phyloP scores from a whole-genome alignment of 805 yeast genomes.

The Wickerhamomyces bisporus region DNA sequence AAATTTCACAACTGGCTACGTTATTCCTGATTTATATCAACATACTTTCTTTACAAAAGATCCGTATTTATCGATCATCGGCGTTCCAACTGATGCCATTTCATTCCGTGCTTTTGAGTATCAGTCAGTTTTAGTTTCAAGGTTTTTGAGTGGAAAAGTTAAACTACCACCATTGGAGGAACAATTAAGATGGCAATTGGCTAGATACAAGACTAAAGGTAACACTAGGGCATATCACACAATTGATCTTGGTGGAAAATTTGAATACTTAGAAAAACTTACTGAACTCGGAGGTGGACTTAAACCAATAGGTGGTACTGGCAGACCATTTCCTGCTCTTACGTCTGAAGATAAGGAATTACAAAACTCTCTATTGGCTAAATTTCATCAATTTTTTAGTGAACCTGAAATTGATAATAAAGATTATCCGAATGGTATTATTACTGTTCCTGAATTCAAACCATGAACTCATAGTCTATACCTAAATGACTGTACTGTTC shows the following conservation, averaged over 20 bases:
- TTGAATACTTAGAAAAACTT: slow-evolving; percentile 21
- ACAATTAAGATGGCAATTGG: slow-evolving; percentile 27
- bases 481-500: too few species aligned
- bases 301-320: slow-evolving; percentile 11
- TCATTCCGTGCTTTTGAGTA: slow-evolving; percentile 37
- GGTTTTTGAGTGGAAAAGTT: slow-evolving; percentile 27
- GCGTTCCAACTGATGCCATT: slow-evolving; percentile 34
- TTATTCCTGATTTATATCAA: slow-evolving; percentile 26
- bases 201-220: slow-evolving; percentile 26
- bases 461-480: slow-evolving; percentile 1
- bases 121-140: slow-evolving; percentile 33
- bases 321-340: slow-evolving; percentile 22
- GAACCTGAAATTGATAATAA: slow-evolving; percentile 1
- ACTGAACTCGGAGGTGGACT: slow-evolving; percentile 24
- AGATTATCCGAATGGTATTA: not conserved
- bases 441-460: not conserved
- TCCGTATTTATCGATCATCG: slow-evolving; percentile 29
- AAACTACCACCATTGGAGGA: slow-evolving; percentile 26
- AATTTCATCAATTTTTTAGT: slow-evolving; percentile 15
- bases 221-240: slow-evolving; percentile 27
- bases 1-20: slow-evolving; percentile 23
- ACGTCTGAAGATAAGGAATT: slow-evolving; percentile 25
- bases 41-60: slow-evolving; percentile 29
- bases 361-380: slow-evolving; percentile 7
- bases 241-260: slow-evolving; percentile 28